Percentiles rank a stretch among this genome's conserved stretches.
Conservation (phyloP, 257 asterid genomes). For the Parsonsia alboflavescens region DNA sequence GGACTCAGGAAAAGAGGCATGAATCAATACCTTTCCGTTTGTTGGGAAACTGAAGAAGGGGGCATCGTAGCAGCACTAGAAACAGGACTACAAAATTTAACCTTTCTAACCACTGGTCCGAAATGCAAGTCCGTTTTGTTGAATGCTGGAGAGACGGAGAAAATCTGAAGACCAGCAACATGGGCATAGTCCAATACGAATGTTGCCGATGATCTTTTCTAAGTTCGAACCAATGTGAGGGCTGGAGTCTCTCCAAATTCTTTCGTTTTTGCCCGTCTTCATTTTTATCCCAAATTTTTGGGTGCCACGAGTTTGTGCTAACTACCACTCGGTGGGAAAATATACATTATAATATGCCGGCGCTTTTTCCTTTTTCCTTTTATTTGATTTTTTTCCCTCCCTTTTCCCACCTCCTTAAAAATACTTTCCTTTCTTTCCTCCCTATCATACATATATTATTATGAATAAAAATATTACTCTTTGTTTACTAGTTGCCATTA, state of each 20-base stretch:
- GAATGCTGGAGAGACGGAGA: conserved; percentile 3
- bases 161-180: conserved; percentile 5
- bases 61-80: neutral
- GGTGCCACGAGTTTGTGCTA: neutral
- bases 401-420: no score
- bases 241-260: neutral
- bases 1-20: conserved; percentile 1
- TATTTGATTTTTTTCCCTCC: no score
- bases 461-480: no score
- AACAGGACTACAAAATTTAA: neutral
- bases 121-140: neutral
- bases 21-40: neutral
- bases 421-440: no score
- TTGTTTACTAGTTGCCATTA: no score
- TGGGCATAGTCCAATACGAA: neutral
- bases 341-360: no score
- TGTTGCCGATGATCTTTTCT: neutral
- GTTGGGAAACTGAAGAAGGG: conserved; percentile 2
- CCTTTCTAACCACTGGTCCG: conserved; percentile 1
- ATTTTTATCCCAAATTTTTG: neutral
- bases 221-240: neutral
- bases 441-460: no score
- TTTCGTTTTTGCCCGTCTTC: neutral
- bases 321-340: neutral
- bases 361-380: no score